phyloP scores from a whole-genome alignment of 371 early-diverging fungal genomes.

The Mortierella sp. region DNA sequence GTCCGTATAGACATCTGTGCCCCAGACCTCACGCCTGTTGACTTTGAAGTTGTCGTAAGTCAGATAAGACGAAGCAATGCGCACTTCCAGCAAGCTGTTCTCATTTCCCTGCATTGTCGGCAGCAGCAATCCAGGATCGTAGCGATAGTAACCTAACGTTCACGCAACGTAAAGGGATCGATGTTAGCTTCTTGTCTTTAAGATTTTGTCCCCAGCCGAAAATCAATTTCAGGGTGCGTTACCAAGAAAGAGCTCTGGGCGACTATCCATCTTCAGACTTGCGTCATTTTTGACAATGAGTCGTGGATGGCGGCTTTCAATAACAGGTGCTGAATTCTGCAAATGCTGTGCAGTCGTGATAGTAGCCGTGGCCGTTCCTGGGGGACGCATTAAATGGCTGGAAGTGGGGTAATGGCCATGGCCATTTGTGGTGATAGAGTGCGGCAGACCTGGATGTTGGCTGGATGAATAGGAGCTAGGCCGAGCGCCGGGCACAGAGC shows the following conservation, averaged over 20 bases:
- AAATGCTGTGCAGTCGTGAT: background rate
- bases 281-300: slow-evolving; percentile 64
- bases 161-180: no score
- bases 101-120: slow-evolving; percentile 62
- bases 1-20: slow-evolving; percentile 89
- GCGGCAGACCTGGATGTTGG: slow-evolving; percentile 18
- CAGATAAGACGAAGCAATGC: slow-evolving; percentile 65
- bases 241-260: slow-evolving; percentile 60
- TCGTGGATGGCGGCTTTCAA: slow-evolving; percentile 38
- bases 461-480: slow-evolving; percentile 17
- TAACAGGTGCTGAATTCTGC: background rate
- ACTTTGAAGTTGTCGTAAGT: slow-evolving; percentile 68
- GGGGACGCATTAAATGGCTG: slow-evolving; percentile 8
- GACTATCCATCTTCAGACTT: slow-evolving; percentile 59
- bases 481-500: background rate
- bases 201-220: no score
- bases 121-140: slow-evolving; percentile 60
- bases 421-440: slow-evolving; percentile 12
- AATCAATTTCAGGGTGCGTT: slow-evolving; percentile 7
- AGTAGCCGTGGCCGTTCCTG: background rate
- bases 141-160: slow-evolving; percentile 62
- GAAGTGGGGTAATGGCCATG: slow-evolving; percentile 14
- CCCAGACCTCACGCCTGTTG: slow-evolving; percentile 79
- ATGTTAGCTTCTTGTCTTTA: no score
- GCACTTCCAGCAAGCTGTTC: slow-evolving; percentile 68